Percentiles rank a stretch among this genome's conserved stretches.
Evolutionary conservation across 2,329 filamentous ascomycete species (phyloP).

Genomic region (Seiridium unicorne): DNA sequence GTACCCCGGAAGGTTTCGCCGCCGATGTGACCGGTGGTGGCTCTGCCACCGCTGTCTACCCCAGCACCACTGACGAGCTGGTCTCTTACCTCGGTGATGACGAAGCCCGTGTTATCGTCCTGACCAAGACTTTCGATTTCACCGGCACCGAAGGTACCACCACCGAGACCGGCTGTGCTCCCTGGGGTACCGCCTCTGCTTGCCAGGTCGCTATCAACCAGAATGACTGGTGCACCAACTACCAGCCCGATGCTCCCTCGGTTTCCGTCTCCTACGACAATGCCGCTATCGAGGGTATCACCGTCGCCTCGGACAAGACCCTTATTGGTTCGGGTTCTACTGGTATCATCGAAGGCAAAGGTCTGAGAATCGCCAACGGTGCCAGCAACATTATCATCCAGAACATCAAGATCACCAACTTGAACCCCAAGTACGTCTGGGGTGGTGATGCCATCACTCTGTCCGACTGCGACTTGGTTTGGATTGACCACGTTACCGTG

Average conservation of each 20-base stretch:
- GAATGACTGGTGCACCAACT: constrained; percentile 58
- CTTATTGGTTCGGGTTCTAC: constrained; percentile 50
- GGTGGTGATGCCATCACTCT: constrained; percentile 56
- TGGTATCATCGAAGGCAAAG: constrained; percentile 46
- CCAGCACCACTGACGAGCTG: constrained; percentile 52
- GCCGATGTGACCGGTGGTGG: constrained; percentile 60
- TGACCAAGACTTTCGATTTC: constrained; percentile 57
- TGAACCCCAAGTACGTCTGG: constrained; percentile 58
- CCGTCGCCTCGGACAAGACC: constrained; percentile 55
- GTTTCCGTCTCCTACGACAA: constrained; percentile 48
- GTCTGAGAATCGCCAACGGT: constrained; percentile 26
- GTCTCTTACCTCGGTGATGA: constrained; percentile 56
- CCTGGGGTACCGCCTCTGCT: constrained; percentile 49
- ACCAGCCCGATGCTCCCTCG: constrained; percentile 50
- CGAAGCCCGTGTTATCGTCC: constrained; percentile 53
- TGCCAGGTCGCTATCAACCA: constrained; percentile 62
- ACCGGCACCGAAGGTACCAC: constrained; percentile 51
- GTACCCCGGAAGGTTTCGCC: constrained; percentile 40
- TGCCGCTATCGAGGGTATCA: constrained; percentile 48
- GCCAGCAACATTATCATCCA: constrained; percentile 49
- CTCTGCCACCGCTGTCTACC: constrained; percentile 50
- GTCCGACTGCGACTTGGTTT: constrained; percentile 12
- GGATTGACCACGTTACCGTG: constrained; percentile 19
- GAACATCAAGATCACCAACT: constrained; percentile 53
- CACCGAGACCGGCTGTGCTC: constrained; percentile 55